Base-by-base conservation (phyloP, 1,284 basidiomycete genomes). In the Vanrija humicola region DNA sequence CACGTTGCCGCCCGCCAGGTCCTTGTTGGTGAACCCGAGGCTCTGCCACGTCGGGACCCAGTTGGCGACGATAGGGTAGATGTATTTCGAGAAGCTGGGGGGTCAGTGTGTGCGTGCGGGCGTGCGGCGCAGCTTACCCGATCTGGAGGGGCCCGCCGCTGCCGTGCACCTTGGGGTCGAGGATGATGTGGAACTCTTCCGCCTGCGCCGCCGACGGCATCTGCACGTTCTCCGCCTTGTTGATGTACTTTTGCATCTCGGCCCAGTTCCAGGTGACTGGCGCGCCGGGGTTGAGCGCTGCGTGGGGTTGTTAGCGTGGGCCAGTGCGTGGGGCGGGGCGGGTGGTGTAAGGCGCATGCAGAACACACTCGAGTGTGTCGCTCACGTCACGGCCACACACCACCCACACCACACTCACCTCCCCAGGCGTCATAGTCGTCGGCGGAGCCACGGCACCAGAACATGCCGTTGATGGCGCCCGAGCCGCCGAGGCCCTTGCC, bases 401-500 rank as follows among this genome's bases (percentile, higher is more conserved):
- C 12, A 1, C 12, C 21, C 12, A 1, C 12, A 12, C 10, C 25
- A n/a, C 6, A 52, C 58, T 54, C 38, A 73, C 72, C 59, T 45
- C 58, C 72, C 78, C 77, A 80, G 48, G 76, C 74, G 56, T 80
- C 73, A 50, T 78, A 77, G 52, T 80, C 78, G 21, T 61, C 61
- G 34, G 56, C 55, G 25, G 66, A 65, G 5, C 67, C 75, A 46
- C 74, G 57, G 43, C 76, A 67, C 75, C 82, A 79, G 75, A 87
- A 89, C 76, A 87, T 79, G 55, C 85, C 87, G 73, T 89, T 89
- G 56, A 87, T 80, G 8, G 86, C 84, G 34, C 82, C 69, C 9
- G 72, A 86, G 18, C 88, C 87, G 46, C 87, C 87, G 21, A 89
- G 81, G 34, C 86, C 80, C 77, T 87, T 82, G 14, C 83, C 83